Evolutionary conservation across 2,329 filamentous ascomycete species (phyloP).

Genomic region (Cladosporium oxysporum): DNA sequence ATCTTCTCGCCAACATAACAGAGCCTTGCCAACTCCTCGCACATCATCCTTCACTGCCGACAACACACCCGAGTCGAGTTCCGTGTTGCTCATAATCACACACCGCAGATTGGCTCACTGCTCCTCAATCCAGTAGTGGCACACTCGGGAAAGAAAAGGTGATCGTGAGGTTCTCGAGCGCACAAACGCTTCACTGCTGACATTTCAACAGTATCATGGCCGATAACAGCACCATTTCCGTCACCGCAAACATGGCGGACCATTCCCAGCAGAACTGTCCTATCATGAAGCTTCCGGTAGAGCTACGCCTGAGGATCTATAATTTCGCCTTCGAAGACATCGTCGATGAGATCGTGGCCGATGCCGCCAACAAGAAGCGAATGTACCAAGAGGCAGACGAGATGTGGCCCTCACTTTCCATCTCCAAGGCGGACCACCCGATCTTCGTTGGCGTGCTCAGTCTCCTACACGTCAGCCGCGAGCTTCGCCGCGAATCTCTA

Average conservation of each 20-base stretch:
- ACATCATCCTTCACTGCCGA: not conserved
- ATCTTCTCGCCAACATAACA: not conserved
- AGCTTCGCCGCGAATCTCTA: not conserved
- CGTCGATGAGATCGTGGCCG: not conserved
- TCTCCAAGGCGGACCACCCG: not conserved
- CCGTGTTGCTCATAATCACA: not conserved
- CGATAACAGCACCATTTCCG: not conserved
- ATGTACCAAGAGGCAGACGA: no score
- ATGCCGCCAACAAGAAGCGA: not conserved
- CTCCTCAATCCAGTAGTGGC: not conserved
- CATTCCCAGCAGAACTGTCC: not conserved
- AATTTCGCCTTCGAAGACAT: not conserved
- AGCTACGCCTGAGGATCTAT: not conserved
- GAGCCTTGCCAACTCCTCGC: not conserved
- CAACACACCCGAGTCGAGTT: not conserved
- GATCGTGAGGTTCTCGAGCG: not conserved
- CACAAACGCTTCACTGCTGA: not conserved
- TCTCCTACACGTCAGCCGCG: not conserved
- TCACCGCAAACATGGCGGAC: not conserved
- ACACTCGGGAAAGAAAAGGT: not conserved
- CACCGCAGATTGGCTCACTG: not conserved
- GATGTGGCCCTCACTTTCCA: no score
- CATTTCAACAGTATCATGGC: not conserved
- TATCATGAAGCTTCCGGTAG: not conserved
- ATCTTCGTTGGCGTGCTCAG: not conserved